These are phyloP conservation scores for Chenopodium quinoa DNA, from an alignment of 148 eudicot species.

Conservation along the genomic window DNA sequence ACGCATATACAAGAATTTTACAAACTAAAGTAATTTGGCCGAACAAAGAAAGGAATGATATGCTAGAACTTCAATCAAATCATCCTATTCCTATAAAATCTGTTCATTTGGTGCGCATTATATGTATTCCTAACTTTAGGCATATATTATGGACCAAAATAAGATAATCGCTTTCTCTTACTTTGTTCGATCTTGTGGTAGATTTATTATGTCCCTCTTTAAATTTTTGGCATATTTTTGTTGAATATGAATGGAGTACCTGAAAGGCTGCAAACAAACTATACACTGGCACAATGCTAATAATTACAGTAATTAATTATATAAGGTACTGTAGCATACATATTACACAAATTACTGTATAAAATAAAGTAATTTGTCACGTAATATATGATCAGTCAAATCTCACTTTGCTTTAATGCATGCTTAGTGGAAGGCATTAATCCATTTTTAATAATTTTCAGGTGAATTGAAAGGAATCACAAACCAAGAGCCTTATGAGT, in stretches of 20 bases:
- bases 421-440: slow-evolving; percentile 1
- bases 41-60: neutral
- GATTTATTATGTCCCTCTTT: too few species aligned
- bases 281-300: too few species aligned
- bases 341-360: too few species aligned
- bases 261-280: neutral
- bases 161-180: too few species aligned
- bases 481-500: neutral
- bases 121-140: neutral
- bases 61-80: neutral
- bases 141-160: neutral
- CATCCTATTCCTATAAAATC: neutral
- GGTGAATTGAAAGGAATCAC: neutral
- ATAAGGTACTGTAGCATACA: too few species aligned
- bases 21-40: neutral
- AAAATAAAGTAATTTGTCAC: slow-evolving; percentile 1
- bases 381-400: neutral
- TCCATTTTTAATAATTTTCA: neutral
- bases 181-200: neutral
- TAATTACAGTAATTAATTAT: too few species aligned
- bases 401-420: neutral
- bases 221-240: neutral
- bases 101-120: neutral
- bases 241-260: too few species aligned
- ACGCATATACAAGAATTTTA: neutral